A percentile compares a stretch with the other conserved stretches of the same genome.
Evolutionary conservation across 768 basidiomycete species (phyloP).

Genomic region (Serendipita sp.): DNA sequence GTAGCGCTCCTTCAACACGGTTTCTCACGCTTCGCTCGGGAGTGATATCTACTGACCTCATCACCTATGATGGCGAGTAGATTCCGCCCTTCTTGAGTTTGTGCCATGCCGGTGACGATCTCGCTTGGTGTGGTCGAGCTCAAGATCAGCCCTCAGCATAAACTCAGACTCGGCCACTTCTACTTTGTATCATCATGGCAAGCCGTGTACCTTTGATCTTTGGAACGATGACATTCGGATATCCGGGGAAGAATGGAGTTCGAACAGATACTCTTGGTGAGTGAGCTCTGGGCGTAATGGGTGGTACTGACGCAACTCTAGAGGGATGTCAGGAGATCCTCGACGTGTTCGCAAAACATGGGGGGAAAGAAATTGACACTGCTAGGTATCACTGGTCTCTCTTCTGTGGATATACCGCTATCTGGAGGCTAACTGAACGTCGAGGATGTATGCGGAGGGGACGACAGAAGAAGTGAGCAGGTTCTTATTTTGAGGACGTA

Average conservation of each 20-base stretch:
- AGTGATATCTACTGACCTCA: slow-evolving; percentile 41
- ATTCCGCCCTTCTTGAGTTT: slow-evolving; percentile 28
- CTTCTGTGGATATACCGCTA: not conserved
- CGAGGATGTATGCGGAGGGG: slow-evolving; percentile 31
- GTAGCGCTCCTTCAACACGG: slow-evolving; percentile 10
- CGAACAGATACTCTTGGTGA: slow-evolving; percentile 17
- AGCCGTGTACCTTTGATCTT: slow-evolving; percentile 29
- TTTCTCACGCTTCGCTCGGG: too few species aligned
- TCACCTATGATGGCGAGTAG: slow-evolving; percentile 95
- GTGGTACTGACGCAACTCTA: slow-evolving; percentile 14
- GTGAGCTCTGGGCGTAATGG: not conserved
- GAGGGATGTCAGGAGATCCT: slow-evolving; percentile 30
- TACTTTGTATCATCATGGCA: slow-evolving; percentile 13
- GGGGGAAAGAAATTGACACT: slow-evolving; percentile 35
- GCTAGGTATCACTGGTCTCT: slow-evolving; percentile 18
- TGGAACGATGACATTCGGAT: slow-evolving; percentile 36
- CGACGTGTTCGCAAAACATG: slow-evolving; percentile 28
- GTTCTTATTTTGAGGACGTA: not conserved
- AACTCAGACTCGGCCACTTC: too few species aligned
- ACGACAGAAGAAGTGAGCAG: slow-evolving; percentile 36
- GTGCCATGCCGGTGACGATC: not conserved
- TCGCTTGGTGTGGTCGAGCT: too few species aligned
- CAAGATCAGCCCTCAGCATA: too few species aligned
- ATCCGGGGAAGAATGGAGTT: slow-evolving; percentile 27
- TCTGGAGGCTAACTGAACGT: not conserved